Base-by-base conservation (phyloP, 148 eudicot species). In the Limonium bicolor region DNA sequence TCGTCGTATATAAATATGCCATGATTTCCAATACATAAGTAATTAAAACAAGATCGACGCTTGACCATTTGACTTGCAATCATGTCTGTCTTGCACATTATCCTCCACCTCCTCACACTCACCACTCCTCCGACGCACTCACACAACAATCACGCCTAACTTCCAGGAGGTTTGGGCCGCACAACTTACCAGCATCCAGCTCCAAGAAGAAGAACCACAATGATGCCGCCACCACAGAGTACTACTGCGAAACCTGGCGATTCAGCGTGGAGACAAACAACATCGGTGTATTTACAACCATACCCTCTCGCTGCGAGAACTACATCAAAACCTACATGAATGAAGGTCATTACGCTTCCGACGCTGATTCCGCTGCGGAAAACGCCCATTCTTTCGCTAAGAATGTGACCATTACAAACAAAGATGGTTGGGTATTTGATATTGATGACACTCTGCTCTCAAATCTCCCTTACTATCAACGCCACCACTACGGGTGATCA, bases 361-460 rank as follows among this genome's bases (percentile, higher is more conserved):
- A 42, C 27, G 23, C 47, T 12, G 23, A n/a, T 0, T 23, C 26
- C 47, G 47, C 26, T 2, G 47, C 47, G 4, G 7, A 42, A 3
- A 30, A 42, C 1, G n/a, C 47, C 18, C 11, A 22, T 24, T 23
- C 29, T 17, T 42, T 12, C 30, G 47, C 47, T 42, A 24, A 14
- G n/a, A 42, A 42, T 12, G 30, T 42, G 13, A 24, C 47, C 18
- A 4, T 42, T n/a, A n/a, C n/a, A n/a, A n/a, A n/a, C n/a, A 64
- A 51, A 21, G 78, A 68, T 35, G 68, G 73, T 5, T 68, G 78
- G 78, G 57, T 72, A 23, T 70, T 72, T 23, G 70, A 72, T 18
- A 23, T 72, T 4, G 71, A 73, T 47, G 71, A 68, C 36, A 61
- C 78, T 0, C 65, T 73, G 14, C 57, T 73, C 12, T 73, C 78